Conservation (phyloP, 495 filamentous ascomycete species). For the Penicillium canariense region DNA sequence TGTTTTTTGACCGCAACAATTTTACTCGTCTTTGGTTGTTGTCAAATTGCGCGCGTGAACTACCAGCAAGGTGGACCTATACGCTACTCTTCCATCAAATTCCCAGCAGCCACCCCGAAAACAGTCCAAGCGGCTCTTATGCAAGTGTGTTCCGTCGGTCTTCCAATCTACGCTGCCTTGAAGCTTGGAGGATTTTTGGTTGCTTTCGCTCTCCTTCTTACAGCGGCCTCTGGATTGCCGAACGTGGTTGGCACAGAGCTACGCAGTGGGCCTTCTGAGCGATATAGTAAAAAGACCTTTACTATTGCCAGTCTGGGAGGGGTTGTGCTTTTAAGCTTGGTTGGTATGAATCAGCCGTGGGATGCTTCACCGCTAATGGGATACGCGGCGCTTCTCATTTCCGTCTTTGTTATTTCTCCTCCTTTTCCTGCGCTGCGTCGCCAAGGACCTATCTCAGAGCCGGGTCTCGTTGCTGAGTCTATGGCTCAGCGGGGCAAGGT, state of each 20-base stretch:
- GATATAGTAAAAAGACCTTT: conserved; percentile 30
- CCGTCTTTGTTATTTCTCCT: conserved; percentile 42
- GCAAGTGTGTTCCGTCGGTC: conserved; percentile 36
- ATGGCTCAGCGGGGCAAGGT: conserved; percentile 17
- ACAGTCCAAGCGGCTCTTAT: conserved; percentile 19
- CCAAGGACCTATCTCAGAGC: conserved; percentile 24
- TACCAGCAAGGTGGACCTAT: conserved; percentile 7
- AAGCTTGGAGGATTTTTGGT: conserved; percentile 55
- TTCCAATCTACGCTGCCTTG: conserved; percentile 57
- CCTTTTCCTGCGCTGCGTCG: conserved; percentile 35
- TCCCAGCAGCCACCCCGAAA: conserved; percentile 19
- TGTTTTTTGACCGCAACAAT: conserved; percentile 25
- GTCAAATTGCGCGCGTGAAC: conserved; percentile 20
- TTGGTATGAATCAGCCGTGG: conserved; percentile 36
- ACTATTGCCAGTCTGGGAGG: conserved; percentile 28
- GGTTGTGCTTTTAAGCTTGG: conserved; percentile 28
- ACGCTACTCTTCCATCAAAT: conserved; percentile 7
- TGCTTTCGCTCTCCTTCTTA: conserved; percentile 48
- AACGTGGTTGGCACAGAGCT: conserved; percentile 18
- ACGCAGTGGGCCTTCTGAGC: conserved; percentile 11
- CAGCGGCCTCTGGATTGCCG: conserved; percentile 42
- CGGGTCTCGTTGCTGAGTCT: conserved; percentile 27
- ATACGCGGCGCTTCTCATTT: conserved; percentile 45
- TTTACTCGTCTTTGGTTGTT: conserved; percentile 31
- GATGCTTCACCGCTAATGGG: conserved; percentile 38